A percentile compares a stretch with the other conserved stretches of the same genome.
phyloP scores from a whole-genome alignment of 169 alveolate species.

The Theileria equi region DNA sequence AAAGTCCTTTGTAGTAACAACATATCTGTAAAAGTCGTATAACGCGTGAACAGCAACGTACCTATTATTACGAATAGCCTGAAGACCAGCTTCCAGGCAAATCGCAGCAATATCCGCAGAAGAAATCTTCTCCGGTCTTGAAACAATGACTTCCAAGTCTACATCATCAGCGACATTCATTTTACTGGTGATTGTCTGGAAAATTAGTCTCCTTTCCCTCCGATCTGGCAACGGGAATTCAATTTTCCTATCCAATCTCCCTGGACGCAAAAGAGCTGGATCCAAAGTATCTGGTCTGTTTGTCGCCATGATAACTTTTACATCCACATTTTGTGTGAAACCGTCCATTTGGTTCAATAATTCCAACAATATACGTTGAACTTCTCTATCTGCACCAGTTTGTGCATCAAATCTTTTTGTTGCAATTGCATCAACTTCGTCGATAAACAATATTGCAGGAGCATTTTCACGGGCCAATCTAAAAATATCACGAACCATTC shows the following conservation, averaged over 20 bases:
- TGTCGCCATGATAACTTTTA: constrained; percentile 97
- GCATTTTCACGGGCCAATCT: constrained; percentile 92
- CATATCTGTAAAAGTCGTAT: constrained; percentile 78
- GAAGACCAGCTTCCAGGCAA: constrained; percentile 99
- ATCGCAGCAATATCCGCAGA: constrained; percentile 99
- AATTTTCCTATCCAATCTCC: constrained; percentile 94
- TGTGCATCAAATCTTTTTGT: constrained; percentile 95
- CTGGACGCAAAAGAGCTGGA: constrained; percentile 98
- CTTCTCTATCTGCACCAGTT: constrained; percentile 98
- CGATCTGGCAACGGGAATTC: constrained; percentile 99
- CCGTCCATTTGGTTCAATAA: constrained; percentile 99
- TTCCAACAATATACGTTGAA: constrained; percentile 95
- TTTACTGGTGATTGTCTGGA: constrained; percentile 95
- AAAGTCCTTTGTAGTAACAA: constrained; percentile 92
- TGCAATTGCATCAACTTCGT: constrained; percentile 98
- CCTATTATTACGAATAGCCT: constrained; percentile 97
- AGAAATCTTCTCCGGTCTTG: constrained; percentile 95
- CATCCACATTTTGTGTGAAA: constrained; percentile 95
- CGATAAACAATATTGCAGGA: constrained; percentile 97
- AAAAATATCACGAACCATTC: constrained; percentile 99
- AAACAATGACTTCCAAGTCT: constrained; percentile 94
- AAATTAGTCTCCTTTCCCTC: constrained; percentile 90
- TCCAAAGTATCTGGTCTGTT: constrained; percentile 99
- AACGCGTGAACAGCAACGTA: constrained; percentile 34
- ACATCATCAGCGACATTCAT: constrained; percentile 97